Base-by-base conservation (phyloP, 1,139 yeast genomes). In the Debaryomyces coudertii region DNA sequence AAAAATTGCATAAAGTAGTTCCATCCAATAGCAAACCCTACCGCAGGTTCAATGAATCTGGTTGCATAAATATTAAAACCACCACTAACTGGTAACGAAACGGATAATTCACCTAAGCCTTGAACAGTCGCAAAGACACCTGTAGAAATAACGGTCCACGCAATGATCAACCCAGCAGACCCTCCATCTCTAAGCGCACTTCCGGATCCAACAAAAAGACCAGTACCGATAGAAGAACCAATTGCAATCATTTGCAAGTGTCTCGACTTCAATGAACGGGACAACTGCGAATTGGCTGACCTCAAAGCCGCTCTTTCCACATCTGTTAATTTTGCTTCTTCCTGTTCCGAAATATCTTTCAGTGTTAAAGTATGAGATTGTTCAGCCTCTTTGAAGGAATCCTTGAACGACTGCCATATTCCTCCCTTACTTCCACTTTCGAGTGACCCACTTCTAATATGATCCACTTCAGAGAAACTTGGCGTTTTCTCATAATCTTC, bases 171-270 rank as follows among this genome's bases (percentile, higher is more conserved):
- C 42, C 84, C 85, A 2, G 83, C 88, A 2, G 90, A 89, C 8
- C 92, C 90, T 39, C 86, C 85, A 27, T 68, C 66, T 29, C 66
- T 58, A 41, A 85, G 64, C 22, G 76, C 76, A 18, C 58, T 50
- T 12, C 69, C 70, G 31, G 63, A 57, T 7, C 69, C 70, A 9
- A 66, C 66, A 43, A 65, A 62, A 38, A 73, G 62, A 12, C 78
- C 78, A 1, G 76, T 68, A 4, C 96, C 96, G 47, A 89, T 85
- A 53, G 92, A 86, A 16, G 95, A 88, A 15, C 95, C 96, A 42
- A 89, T 75, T 33, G 95, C 88, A 52, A 90, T 87, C 85, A 85
- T 79, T 55, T 83, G 79, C 44, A 69, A 53, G 44, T 67, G 73
- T 50, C 75, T 55, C 7, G 69, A 53, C 47, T 66, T 68, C 47